phyloP scores from a whole-genome alignment of 2,329 filamentous ascomycete genomes.

The Botrytis pseudocinerea region DNA sequence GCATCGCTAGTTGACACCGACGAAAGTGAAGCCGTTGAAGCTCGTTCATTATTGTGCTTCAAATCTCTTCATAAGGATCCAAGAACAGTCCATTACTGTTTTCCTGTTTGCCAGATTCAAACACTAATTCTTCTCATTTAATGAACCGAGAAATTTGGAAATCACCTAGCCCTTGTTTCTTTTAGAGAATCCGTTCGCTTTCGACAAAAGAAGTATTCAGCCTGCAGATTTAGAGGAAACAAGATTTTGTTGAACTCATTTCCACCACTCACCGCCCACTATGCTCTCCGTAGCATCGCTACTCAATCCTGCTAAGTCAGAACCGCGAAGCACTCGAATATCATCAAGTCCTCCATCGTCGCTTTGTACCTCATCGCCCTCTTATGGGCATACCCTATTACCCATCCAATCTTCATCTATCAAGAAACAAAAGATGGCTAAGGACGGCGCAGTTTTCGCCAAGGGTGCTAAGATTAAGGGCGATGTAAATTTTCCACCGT shows the following conservation, averaged over 20 bases:
- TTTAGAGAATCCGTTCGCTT: constrained; percentile 30
- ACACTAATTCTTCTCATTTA: constrained; percentile 30
- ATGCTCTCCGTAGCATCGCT: constrained; percentile 68
- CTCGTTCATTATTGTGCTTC: constrained; percentile 30
- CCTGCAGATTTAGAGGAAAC: constrained; percentile 35
- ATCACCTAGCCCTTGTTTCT: constrained; percentile 24
- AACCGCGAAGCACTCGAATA: constrained; percentile 45
- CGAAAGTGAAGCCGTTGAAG: constrained; percentile 32
- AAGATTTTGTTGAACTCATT: constrained; percentile 29
- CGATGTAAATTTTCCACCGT: constrained; percentile 70
- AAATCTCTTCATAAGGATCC: constrained; percentile 32
- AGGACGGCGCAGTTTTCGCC: constrained; percentile 63
- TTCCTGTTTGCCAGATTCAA: constrained; percentile 36
- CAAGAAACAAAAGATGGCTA: constrained; percentile 61
- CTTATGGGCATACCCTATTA: constrained; percentile 34
- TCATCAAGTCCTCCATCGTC: constrained; percentile 45
- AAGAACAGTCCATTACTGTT: constrained; percentile 30
- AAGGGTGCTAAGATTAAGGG: constrained; percentile 61
- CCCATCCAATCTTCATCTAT: constrained; percentile 36
- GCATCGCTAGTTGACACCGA: constrained; percentile 34
- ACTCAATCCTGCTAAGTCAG: constrained; percentile 57
- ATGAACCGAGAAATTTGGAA: constrained; percentile 27
- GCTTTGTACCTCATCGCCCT: constrained; percentile 33
- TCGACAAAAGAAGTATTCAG: constrained; percentile 30
- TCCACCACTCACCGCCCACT: constrained; percentile 33